A percentile compares a stretch with the other conserved stretches of the same genome.
phyloP scores from a whole-genome alignment of 2,329 filamentous ascomycete species.

The Pseudopyricularia javanii region DNA sequence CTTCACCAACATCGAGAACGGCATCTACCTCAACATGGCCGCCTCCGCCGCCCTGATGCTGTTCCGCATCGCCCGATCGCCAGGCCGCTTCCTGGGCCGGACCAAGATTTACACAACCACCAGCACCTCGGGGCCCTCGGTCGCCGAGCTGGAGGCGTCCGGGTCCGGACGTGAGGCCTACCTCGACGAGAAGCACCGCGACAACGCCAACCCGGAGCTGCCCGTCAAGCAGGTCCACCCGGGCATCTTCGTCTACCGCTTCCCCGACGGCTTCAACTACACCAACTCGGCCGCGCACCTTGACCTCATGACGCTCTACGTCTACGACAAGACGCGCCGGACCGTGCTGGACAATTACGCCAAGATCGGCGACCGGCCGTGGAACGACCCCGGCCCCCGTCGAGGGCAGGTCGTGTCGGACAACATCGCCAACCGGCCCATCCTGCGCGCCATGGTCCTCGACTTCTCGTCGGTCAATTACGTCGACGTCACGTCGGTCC shows the following conservation, averaged over 20 bases:
- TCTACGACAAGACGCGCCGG: slow-evolving; percentile 26
- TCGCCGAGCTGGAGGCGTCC: not conserved
- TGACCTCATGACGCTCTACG: slow-evolving; percentile 24
- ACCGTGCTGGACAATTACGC: slow-evolving; percentile 24
- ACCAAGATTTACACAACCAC: slow-evolving; percentile 5
- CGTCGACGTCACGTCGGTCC: slow-evolving; percentile 83
- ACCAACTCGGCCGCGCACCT: slow-evolving; percentile 36
- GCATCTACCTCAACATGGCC: slow-evolving; percentile 34
- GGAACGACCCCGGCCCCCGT: slow-evolving; percentile 38
- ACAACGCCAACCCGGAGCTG: slow-evolving; percentile 31
- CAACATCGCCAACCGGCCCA: slow-evolving; percentile 1
- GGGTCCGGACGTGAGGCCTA: slow-evolving; percentile 20
- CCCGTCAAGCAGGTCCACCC: slow-evolving; percentile 29
- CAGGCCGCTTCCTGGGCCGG: slow-evolving; percentile 32
- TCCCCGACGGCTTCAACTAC: slow-evolving; percentile 39
- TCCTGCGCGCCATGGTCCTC: slow-evolving; percentile 59
- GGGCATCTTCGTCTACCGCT: slow-evolving; percentile 39
- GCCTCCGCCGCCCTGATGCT: slow-evolving; percentile 29
- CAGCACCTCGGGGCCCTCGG: slow-evolving; percentile 4
- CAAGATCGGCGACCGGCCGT: slow-evolving; percentile 31
- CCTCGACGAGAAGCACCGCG: slow-evolving; percentile 25
- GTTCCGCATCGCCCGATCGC: slow-evolving; percentile 30
- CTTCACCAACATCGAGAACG: slow-evolving; percentile 35
- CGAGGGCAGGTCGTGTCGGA: slow-evolving; percentile 13
- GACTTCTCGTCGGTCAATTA: slow-evolving; percentile 93